Percentiles rank a stretch among this genome's conserved stretches.
phyloP scores from a whole-genome alignment of 441 rosid species.

The Pelargonium myrrhifolium region DNA sequence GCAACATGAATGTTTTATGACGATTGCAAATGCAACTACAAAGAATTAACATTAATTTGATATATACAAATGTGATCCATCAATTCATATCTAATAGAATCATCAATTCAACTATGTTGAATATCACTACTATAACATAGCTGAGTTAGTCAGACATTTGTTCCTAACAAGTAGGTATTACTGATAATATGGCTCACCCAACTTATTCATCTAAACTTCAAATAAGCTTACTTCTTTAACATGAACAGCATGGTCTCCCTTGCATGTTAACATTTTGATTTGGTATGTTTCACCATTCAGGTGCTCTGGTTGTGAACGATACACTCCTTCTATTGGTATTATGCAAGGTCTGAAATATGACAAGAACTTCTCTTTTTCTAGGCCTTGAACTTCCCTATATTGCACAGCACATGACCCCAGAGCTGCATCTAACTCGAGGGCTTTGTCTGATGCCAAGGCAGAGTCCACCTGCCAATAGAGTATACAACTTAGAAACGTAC shows the following conservation, averaged over 20 bases:
- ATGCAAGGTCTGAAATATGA: slow-evolving; percentile 86
- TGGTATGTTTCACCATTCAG: slow-evolving; percentile 35
- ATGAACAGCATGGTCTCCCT: slow-evolving; percentile 72
- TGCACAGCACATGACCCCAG: slow-evolving; percentile 79
- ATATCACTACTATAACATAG: background rate
- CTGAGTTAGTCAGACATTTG: background rate
- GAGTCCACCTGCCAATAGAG: slow-evolving; percentile 49
- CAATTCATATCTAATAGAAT: background rate
- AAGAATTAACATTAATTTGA: background rate
- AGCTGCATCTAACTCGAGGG: slow-evolving; percentile 69
- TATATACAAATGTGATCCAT: background rate
- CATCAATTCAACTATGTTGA: background rate
- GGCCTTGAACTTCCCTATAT: slow-evolving; percentile 83
- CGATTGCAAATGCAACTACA: background rate
- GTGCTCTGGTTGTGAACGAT: slow-evolving; percentile 29
- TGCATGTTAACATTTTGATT: slow-evolving; percentile 53
- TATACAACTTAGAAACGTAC: slow-evolving; percentile 12
- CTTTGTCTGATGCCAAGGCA: slow-evolving; percentile 59
- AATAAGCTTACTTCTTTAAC: slow-evolving; percentile 64
- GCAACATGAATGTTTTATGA: background rate
- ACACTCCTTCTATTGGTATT: slow-evolving; percentile 66
- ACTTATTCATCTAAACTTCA: slow-evolving; percentile 9
- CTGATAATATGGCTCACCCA: background rate
- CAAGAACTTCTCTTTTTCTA: slow-evolving; percentile 68
- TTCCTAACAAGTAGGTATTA: background rate